Conservation (phyloP, 371 early-diverging fungal genomes). For the Sanchytrium tribonematis region DNA sequence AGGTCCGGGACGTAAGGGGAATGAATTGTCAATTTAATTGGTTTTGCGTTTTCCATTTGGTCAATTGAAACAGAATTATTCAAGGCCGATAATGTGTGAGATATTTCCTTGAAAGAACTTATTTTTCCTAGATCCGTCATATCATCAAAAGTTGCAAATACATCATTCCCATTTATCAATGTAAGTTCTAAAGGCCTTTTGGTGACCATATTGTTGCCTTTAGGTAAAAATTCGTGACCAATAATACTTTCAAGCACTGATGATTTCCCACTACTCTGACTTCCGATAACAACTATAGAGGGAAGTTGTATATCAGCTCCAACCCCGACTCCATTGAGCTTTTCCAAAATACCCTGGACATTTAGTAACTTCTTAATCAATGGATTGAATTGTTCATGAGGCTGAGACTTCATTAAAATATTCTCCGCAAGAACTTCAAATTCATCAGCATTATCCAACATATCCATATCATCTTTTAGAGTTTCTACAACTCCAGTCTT, state of each 20-base stretch:
- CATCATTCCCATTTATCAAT: constrained; percentile 59
- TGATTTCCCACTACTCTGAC: constrained; percentile 92
- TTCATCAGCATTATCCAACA: background rate
- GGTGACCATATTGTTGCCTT: constrained; percentile 94
- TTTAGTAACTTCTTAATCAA: background rate
- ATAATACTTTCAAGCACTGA: constrained; percentile 97
- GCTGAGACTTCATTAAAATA: background rate
- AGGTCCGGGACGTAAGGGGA: constrained; percentile 82
- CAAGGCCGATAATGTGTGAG: constrained; percentile 58
- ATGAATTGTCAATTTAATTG: constrained; percentile 76
- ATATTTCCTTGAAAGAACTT: constrained; percentile 51
- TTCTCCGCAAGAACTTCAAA: background rate
- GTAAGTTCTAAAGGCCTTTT: constrained; percentile 93
- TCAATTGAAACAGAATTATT: constrained; percentile 57
- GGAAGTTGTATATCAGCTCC: constrained; percentile 24
- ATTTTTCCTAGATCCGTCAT: constrained; percentile 68
- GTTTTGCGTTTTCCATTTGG: constrained; percentile 70
- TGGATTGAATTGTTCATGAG: background rate
- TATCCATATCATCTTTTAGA: background rate
- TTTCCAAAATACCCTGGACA: background rate
- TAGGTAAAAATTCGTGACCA: constrained; percentile 85
- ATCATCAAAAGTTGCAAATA: constrained; percentile 66
- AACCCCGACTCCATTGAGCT: background rate
- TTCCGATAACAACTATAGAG: constrained; percentile 87
- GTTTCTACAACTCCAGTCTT: background rate